Conservation (phyloP, 345 rosid genomes). For the Draba incana region DNA sequence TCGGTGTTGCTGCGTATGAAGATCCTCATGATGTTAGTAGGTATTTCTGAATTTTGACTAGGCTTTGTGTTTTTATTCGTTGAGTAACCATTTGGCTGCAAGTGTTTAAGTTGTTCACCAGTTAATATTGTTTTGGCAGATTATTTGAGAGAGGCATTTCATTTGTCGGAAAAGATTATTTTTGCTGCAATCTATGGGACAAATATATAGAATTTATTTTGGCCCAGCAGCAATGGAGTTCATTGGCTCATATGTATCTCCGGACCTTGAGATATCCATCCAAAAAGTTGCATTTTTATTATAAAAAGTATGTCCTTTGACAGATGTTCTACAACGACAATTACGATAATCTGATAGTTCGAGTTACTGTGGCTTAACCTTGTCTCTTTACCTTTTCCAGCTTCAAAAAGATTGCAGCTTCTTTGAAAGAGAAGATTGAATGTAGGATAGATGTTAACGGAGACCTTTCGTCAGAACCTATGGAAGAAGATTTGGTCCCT, state of each 20-base stretch:
- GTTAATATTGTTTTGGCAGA: slow-evolving; percentile 41
- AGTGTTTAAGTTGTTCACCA: neutral
- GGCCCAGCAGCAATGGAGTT: slow-evolving; percentile 65
- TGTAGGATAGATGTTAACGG: slow-evolving; percentile 36
- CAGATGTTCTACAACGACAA: slow-evolving; percentile 8
- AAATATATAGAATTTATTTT: slow-evolving; percentile 70
- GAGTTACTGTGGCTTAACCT: slow-evolving; percentile 13
- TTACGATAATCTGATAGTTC: neutral
- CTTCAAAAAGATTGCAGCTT: slow-evolving; percentile 67
- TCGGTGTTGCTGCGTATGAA: slow-evolving; percentile 57
- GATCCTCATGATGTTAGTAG: slow-evolving; percentile 75
- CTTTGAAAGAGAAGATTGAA: slow-evolving; percentile 62
- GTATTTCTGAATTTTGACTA: slow-evolving; percentile 45
- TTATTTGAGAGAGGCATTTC: slow-evolving; percentile 76
- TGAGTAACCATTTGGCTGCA: slow-evolving; percentile 11
- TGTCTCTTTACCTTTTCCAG: slow-evolving; percentile 46
- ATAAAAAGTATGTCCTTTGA: slow-evolving; percentile 58
- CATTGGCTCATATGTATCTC: slow-evolving; percentile 63
- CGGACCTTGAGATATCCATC: slow-evolving; percentile 76
- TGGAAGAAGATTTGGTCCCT: slow-evolving; percentile 50
- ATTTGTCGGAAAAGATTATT: slow-evolving; percentile 85
- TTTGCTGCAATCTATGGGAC: slow-evolving; percentile 77
- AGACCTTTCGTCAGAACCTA: slow-evolving; percentile 47
- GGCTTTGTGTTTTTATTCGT: slow-evolving; percentile 11
- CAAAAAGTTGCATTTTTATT: slow-evolving; percentile 65